Base-by-base conservation (phyloP, 306 rosid genomes). In the Vachellia collinsii region DNA sequence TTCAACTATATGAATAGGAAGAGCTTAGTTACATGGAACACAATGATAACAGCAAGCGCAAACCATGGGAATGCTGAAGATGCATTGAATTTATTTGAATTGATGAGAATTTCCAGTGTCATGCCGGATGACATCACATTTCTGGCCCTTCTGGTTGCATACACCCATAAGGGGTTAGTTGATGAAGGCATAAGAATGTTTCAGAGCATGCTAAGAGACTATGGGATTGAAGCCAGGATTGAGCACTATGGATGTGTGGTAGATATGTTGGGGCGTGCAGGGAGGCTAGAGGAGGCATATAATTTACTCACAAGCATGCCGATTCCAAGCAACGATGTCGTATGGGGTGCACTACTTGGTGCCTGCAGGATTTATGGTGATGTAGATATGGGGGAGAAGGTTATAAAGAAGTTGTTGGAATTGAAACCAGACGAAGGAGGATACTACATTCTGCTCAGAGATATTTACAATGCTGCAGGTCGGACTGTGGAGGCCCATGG, bases 161-260 rank as follows among this genome's bases (percentile, higher is more conserved):
- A 83, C 65, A 75, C 89, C 47, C 91, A 80, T 37, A 87, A 87
- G 82, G 94, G 92, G 43, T 69, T 75, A 72, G 85, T 85, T 12
- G 89, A 88, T 70, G 88, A 88, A 67, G 94, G 94, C 2, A 69
- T 85, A 64, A 82, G 81, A 29, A 46, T 87, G 36, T 85, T 91
- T 80, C 86, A 79, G 77, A 84, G 90, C 72, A 87, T 91, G 91
- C 79, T 84, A 48, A 85, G 69, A 54, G 84, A 87, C 47, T 83
- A 86, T 36, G 72, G 85, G 54, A 74, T 88, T 46, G 79, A 84
- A 80, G 85, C 92, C 6, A 41, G 83, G 25, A 81, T 91, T 44
- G 94, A 87, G 85, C 94, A 91, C 79, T 91, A 91, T 16, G 88
- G 92, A 3, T 87, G 88, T 8, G 37, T 87, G 86, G 90, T 87